These are phyloP conservation scores for Cercospora brassicicola DNA, from an alignment of 2,329 filamentous ascomycete species.

Conservation along the genomic window DNA sequence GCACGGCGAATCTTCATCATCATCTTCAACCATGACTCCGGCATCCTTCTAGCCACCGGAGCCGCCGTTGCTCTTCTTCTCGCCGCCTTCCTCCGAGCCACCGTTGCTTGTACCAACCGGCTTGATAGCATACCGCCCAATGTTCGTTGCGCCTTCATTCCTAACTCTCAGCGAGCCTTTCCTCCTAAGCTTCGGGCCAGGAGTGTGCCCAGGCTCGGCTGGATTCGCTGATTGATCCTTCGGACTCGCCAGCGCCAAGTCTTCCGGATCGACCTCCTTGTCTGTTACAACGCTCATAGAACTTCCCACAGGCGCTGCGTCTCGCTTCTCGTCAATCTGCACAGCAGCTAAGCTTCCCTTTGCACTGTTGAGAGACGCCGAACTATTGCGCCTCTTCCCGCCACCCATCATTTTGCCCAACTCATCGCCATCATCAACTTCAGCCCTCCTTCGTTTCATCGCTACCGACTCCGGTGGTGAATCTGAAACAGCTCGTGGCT, in stretches of 20 bases:
- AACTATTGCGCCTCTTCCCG: slow-evolving; percentile 47
- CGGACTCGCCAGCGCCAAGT: slow-evolving; percentile 23
- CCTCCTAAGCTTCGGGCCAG: slow-evolving; percentile 39
- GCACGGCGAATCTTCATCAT: background rate
- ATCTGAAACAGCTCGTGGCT: slow-evolving; percentile 34
- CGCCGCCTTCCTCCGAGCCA: background rate
- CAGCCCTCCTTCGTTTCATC: slow-evolving; percentile 86
- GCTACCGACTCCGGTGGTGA: slow-evolving; percentile 47
- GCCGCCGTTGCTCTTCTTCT: slow-evolving; percentile 17
- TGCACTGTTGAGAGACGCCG: slow-evolving; percentile 27
- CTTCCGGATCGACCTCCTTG: slow-evolving; percentile 14
- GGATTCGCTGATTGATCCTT: slow-evolving; percentile 20
- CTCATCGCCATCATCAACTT: slow-evolving; percentile 82
- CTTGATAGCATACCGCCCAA: slow-evolving; percentile 35
- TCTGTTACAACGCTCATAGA: slow-evolving; percentile 18
- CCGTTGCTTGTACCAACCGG: slow-evolving; percentile 16
- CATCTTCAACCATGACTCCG: background rate
- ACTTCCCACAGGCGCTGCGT: slow-evolving; percentile 7
- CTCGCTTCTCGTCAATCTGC: slow-evolving; percentile 23
- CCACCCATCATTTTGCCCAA: slow-evolving; percentile 71
- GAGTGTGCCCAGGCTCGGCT: slow-evolving; percentile 16
- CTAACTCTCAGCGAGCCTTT: slow-evolving; percentile 47
- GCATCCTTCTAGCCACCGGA: slow-evolving; percentile 3
- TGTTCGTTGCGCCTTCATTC: slow-evolving; percentile 43
- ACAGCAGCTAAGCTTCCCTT: slow-evolving; percentile 28